Evolutionary conservation across 208 protist genomes (phyloP), one percentile per base, ranked within the genome.

Genomic region (Wallacemonas sp.): DNA sequence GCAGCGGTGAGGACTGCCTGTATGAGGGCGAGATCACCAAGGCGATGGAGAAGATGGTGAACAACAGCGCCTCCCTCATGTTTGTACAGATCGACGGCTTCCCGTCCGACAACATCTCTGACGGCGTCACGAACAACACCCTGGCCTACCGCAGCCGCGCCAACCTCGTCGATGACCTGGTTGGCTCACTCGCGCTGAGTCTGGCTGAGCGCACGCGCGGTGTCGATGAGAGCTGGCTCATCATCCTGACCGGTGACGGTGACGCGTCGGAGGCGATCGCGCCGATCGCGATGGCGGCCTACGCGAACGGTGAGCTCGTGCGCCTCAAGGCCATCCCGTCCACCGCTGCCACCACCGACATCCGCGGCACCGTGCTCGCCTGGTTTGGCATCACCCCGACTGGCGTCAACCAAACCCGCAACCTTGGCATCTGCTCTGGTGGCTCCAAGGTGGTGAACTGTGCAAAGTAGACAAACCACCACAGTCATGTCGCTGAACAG

Each of bases 361-460:
- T 91, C 30, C 19, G 29, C 27, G 72, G 61, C 32, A 94, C 88
- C 6, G 46, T 94, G 30, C 70, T 83, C 39, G 61, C 70, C 43
- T 94, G 88, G 88, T 92, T 90, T 44, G 48, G 64, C 14, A 27
- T 49, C 6, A 62, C 26, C 2, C 38, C 19, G 19, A 19, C 21
- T 1, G 56, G 8, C 1, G 47, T 62, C 27, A 29, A 76, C 62
- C 29, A 27, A 6, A 36, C 12, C 16, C 56, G 75, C 23, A 54
- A 82, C 8, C 55, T 85, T 1, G 84, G 87, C 46, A 81, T 93
- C 32, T 90, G 87, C 69, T 86, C 81, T n/a, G 72, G 52, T 34
- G 84, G 87, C 49, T 56, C 71, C 30, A 32, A 48, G 23, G 76
- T 85, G 11, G 57, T 29, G 14, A 93, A 90, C 66, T 93, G n/a